Percentiles rank a stretch among this genome's conserved stretches.
These are phyloP conservation scores for Annulohypoxylon moriforme DNA, from an alignment of 495 filamentous ascomycete species.

Conservation along the genomic window DNA sequence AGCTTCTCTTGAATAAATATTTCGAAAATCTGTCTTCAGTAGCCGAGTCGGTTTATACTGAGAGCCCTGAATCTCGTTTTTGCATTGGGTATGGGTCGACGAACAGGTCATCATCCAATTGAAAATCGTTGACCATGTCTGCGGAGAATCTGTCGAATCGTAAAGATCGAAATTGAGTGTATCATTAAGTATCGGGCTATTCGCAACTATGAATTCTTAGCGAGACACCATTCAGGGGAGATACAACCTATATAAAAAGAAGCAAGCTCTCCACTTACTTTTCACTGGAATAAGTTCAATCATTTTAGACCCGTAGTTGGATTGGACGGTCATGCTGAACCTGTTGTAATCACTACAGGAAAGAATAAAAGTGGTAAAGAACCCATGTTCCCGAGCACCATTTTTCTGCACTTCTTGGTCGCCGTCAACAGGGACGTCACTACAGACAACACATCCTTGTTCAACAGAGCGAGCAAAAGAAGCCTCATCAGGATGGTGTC, in stretches of 20 bases:
- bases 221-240: too few species aligned
- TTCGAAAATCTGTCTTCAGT: neutral
- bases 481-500: slow-evolving; percentile 2
- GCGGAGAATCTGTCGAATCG: slow-evolving; percentile 1
- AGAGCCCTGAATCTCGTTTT: neutral
- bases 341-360: neutral
- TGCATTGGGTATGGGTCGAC: neutral
- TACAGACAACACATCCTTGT: slow-evolving; percentile 15
- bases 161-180: slow-evolving; percentile 5
- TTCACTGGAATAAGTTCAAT: neutral
- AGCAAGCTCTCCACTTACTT: neutral
- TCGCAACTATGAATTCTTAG: too few species aligned
- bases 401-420: neutral
- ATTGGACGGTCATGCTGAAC: slow-evolving; percentile 6
- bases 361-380: slow-evolving; percentile 7
- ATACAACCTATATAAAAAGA: neutral
- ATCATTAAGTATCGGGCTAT: too few species aligned
- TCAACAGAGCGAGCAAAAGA: slow-evolving; percentile 9
- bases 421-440: neutral
- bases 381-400: neutral
- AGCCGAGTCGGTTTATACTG: slow-evolving; percentile 1
- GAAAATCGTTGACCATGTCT: slow-evolving; percentile 2
- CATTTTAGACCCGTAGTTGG: neutral
- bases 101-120: slow-evolving; percentile 7
- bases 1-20: neutral